These are phyloP conservation scores for Aureobasidium sp. DNA, from an alignment of 2,329 filamentous ascomycete species.

Conservation along the genomic window DNA sequence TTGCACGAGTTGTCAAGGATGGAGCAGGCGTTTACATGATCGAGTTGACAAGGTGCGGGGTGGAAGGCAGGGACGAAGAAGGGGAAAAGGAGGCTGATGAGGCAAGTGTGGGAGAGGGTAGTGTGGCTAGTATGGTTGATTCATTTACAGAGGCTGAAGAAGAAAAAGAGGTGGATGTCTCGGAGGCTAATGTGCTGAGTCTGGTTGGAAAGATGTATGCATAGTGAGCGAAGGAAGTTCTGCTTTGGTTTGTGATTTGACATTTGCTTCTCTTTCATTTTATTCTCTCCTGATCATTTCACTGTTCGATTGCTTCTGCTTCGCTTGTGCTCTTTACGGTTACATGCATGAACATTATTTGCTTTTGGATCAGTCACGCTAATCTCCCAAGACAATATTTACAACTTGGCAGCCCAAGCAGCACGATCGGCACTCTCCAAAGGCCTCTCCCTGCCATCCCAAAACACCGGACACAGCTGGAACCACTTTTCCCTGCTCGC, in stretches of 20 bases:
- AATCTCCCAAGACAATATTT: no score
- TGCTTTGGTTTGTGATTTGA: no score
- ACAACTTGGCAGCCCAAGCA: slow-evolving; percentile 23
- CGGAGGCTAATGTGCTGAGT: background rate
- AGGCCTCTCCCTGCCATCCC: slow-evolving; percentile 36
- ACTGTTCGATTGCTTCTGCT: no score
- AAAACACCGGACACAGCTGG: slow-evolving; percentile 43
- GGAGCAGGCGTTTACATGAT: background rate
- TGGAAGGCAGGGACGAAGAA: background rate
- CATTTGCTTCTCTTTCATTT: no score
- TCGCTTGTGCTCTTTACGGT: no score
- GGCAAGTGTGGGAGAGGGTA: background rate
- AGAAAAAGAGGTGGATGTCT: background rate
- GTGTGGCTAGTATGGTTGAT: background rate
- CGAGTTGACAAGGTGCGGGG: background rate
- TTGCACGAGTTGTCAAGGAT: background rate
- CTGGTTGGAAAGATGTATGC: background rate
- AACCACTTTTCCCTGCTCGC: slow-evolving; percentile 37
- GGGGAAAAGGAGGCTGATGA: background rate
- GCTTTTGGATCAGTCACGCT: no score
- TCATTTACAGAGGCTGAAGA: background rate
- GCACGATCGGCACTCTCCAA: slow-evolving; percentile 23
- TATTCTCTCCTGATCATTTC: no score
- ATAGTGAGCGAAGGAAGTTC: no score
- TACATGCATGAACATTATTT: no score